Evolutionary conservation across 2,329 filamentous ascomycete genomes (phyloP), one percentile per base, ranked within the genome.

Genomic region (Penicillium thymicola): DNA sequence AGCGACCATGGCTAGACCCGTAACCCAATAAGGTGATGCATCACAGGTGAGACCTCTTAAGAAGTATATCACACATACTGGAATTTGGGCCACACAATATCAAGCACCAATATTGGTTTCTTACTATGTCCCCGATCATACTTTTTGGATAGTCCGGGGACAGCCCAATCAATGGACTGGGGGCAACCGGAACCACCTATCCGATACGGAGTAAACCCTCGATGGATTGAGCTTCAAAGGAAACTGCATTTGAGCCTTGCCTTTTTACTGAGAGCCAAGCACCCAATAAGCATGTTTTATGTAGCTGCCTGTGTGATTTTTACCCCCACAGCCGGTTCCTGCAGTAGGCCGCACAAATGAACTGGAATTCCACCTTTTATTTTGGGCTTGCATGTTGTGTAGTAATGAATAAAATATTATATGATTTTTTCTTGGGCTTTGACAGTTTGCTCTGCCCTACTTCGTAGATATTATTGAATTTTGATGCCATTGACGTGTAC

Each of bases 321-420:
- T 16, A n/a, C 16, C 49, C 64, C 64, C 64, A 66, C 63, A 55
- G 47, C 51, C 62, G 59, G 70, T 72, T 71, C 70, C 70, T 72
- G 70, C 70, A 72, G 70, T 71, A 72, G 69, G 60, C 68, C 67
- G 64, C 65, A 60, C 51, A 62, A 59, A 58, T 63, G 63, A 53
- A 55, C 23, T 57, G 37, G 43, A 46, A 51, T 49, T 27, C 25
- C 23, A 37, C 13, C 25, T 51, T 42, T 16, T 42, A 11, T 45
- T n/a, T 21, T 38, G 9, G 41, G 41, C 41, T 23, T 52, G 54
- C 54, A 55, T 55, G 13, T 21, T 25, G 37, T 23, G 18, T 42
- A 21, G 37, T 27, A 42, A 41, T n/a, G n/a, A 32, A 32, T 32
- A 11, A 13, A 32, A 6, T 14, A 14, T 2, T 36, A 5, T 14